Conservation (phyloP, 140 eudicot genomes). For the Senecio squalidus region DNA sequence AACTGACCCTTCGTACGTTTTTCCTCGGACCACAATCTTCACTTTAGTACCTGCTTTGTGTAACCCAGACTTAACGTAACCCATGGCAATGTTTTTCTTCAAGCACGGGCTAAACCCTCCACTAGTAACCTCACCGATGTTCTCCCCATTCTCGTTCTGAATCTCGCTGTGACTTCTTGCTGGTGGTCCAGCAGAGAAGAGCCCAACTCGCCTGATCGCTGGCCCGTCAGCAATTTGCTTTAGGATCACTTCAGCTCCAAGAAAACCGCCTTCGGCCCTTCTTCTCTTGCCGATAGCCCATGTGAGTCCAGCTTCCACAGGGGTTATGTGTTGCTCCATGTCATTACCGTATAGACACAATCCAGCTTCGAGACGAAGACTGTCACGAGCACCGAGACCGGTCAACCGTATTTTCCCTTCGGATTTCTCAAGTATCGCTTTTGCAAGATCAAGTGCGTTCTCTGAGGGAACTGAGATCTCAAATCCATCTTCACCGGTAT, state of each 20-base stretch:
- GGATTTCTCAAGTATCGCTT: constrained; percentile 85
- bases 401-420: constrained; percentile 88
- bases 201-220: constrained; percentile 72
- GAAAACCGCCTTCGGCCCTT: constrained; percentile 95
- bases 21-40: constrained; percentile 75
- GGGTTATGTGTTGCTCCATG: constrained; percentile 94
- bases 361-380: constrained; percentile 97
- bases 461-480: constrained; percentile 96
- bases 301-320: constrained; percentile 94
- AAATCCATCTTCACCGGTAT: constrained; percentile 97
- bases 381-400: constrained; percentile 98
- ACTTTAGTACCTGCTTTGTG: constrained; percentile 89
- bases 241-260: constrained; percentile 91
- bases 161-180: constrained; percentile 95
- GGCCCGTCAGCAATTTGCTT: constrained; percentile 92
- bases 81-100: constrained; percentile 98
- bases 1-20: constrained; percentile 67
- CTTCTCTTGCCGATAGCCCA: constrained; percentile 98
- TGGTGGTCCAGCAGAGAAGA: constrained; percentile 84
- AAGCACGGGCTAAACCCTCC: constrained; percentile 99
- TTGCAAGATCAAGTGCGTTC: constrained; percentile 82
- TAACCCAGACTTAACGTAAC: constrained; percentile 90
- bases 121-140: constrained; percentile 86
- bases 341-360: constrained; percentile 91
- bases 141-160: constrained; percentile 69